phyloP scores from a whole-genome alignment of 495 filamentous ascomycete genomes.

The Aspergillus carlsbadensis region DNA sequence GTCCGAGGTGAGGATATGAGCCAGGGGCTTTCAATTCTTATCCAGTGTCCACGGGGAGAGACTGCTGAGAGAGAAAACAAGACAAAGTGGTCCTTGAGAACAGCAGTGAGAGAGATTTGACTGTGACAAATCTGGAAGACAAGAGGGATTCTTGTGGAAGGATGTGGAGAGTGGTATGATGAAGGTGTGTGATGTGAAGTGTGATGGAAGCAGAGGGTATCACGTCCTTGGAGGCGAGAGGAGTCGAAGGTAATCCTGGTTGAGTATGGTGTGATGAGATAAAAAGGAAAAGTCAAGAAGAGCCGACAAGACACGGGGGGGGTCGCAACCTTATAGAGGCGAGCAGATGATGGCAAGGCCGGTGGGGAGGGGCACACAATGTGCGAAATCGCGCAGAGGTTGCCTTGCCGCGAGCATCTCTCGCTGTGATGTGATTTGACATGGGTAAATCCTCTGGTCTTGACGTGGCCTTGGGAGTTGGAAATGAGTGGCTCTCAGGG shows the following conservation, averaged over 20 bases:
- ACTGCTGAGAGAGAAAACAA: slow-evolving; percentile 26
- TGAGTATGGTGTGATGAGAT: slow-evolving; percentile 2
- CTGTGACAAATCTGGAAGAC: slow-evolving; percentile 24
- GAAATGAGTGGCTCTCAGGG: slow-evolving; percentile 5
- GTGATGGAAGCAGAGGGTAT: neutral
- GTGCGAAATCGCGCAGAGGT: neutral
- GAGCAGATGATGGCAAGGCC: slow-evolving; percentile 9
- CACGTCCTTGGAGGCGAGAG: slow-evolving; percentile 4
- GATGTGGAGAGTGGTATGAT: neutral
- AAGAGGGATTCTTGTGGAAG: neutral
- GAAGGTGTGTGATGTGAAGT: slow-evolving; percentile 5
- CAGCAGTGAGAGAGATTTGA: slow-evolving; percentile 20
- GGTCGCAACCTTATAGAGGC: slow-evolving; percentile 31
- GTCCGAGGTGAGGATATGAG: slow-evolving; percentile 14
- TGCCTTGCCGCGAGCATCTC: slow-evolving; percentile 30
- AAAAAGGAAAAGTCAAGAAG: slow-evolving; percentile 15
- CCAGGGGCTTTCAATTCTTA: slow-evolving; percentile 15
- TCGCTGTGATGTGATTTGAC: slow-evolving; percentile 28
- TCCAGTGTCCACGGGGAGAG: slow-evolving; percentile 24
- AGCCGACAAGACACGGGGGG: slow-evolving; percentile 18
- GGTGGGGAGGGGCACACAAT: slow-evolving; percentile 13
- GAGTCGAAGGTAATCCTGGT: slow-evolving; percentile 3
- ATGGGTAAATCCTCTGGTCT: neutral
- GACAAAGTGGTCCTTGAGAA: slow-evolving; percentile 7
- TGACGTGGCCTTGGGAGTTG: slow-evolving; percentile 22